A percentile compares a stretch with the other conserved stretches of the same genome.
Evolutionary conservation across 2,329 filamentous ascomycete genomes (phyloP).

Genomic region (Fusarium odoratissimum): DNA sequence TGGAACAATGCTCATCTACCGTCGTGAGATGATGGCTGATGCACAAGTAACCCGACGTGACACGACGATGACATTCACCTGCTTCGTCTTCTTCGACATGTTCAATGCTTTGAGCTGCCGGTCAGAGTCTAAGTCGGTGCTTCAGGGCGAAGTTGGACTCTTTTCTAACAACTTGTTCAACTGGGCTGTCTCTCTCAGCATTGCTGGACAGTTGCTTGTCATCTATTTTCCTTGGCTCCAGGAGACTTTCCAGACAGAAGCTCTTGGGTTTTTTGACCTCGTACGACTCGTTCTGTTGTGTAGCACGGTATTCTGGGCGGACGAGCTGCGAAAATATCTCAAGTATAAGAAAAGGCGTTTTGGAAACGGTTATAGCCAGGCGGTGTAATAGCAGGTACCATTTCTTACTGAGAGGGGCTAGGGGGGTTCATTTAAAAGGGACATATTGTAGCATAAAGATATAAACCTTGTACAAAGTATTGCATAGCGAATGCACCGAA

Average conservation of each 20-base stretch:
- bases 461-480: slow-evolving; percentile 2
- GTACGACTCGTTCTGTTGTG: slow-evolving; percentile 78
- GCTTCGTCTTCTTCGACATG: slow-evolving; percentile 99
- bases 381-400: slow-evolving; percentile 64
- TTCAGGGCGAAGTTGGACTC: slow-evolving; percentile 85
- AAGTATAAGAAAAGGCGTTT: slow-evolving; percentile 68
- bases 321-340: slow-evolving; percentile 88
- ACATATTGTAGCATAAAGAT: slow-evolving; percentile 31
- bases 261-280: slow-evolving; percentile 79
- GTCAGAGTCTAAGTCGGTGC: slow-evolving; percentile 87
- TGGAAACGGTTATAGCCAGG: slow-evolving; percentile 72
- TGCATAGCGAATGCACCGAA: slow-evolving; percentile 29
- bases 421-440: neutral
- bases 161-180: slow-evolving; percentile 96
- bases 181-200: slow-evolving; percentile 87
- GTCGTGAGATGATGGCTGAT: slow-evolving; percentile 88
- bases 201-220: slow-evolving; percentile 88
- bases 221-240: slow-evolving; percentile 96
- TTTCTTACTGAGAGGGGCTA: neutral
- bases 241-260: slow-evolving; percentile 95
- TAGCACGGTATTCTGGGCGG: slow-evolving; percentile 94
- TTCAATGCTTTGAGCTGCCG: slow-evolving; percentile 97
- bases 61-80: slow-evolving; percentile 99
- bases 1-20: slow-evolving; percentile 91
- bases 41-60: slow-evolving; percentile 89